Percentiles rank a stretch among this genome's conserved stretches.
phyloP scores from a whole-genome alignment of 257 asterid genomes.

The Agastache rugosa region DNA sequence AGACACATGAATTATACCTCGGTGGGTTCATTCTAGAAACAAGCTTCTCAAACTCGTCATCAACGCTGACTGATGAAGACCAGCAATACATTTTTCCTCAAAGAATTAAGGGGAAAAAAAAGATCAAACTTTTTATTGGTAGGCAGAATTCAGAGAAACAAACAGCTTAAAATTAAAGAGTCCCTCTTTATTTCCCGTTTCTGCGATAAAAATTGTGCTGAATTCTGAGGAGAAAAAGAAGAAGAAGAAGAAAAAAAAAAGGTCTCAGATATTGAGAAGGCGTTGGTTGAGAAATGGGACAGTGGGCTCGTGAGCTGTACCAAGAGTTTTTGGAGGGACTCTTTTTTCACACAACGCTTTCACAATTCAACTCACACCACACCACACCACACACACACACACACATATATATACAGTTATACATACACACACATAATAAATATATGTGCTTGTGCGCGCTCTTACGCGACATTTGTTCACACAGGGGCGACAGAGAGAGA shows the following conservation, averaged over 20 bases:
- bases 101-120: neutral
- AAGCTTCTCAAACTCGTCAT: slow-evolving; percentile 85
- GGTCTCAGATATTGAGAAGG: neutral
- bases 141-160: slow-evolving; percentile 21
- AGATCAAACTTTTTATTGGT: neutral
- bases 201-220: slow-evolving; percentile 23
- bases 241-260: neutral
- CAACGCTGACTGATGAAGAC: slow-evolving; percentile 61
- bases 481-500: neutral
- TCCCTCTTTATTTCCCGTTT: slow-evolving; percentile 10
- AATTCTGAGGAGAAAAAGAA: slow-evolving; percentile 31
- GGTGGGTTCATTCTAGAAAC: slow-evolving; percentile 84
- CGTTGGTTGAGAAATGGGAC: slow-evolving; percentile 36
- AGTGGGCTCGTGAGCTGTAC: slow-evolving; percentile 44
- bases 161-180: slow-evolving; percentile 3
- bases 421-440: neutral
- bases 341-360: slow-evolving; percentile 23
- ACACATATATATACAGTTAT: no score
- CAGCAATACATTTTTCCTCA: slow-evolving; percentile 54
- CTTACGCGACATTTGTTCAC: slow-evolving; percentile 9
- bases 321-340: slow-evolving; percentile 43
- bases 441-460: neutral
- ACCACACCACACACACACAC: neutral
- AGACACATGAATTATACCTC: slow-evolving; percentile 46
- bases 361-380: slow-evolving; percentile 11